Evolutionary conservation across 2,329 filamentous ascomycete species (phyloP), one percentile per base, ranked within the genome.

Genomic region (Penicillium palitans): DNA sequence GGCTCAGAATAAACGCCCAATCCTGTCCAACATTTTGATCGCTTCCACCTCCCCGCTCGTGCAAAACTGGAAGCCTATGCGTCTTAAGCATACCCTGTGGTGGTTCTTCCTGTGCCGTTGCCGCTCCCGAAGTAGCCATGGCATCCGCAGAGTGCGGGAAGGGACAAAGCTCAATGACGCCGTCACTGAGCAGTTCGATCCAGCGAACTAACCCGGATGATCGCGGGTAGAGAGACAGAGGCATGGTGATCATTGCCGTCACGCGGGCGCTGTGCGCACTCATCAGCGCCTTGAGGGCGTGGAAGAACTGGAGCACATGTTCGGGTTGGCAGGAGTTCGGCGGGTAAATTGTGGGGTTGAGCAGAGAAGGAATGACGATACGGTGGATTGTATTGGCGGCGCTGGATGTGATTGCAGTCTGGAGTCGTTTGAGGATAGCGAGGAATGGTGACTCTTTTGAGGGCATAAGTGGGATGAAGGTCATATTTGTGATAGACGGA

Each of bases 1-100:
- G 83, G 73, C 91, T 96, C 52, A 99, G 78, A 60, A 87, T 93
- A 74, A 99, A 99, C 5, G 92, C 92, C 75, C 96, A 84, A 75
- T 97, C 92, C 69, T 96, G 90, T 25, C 90, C 87, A 54, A 88
- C 83, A 61, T 86, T 87, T 58, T 84, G 84, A 40, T 84, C 83
- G 10, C 86, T 88, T 15, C 91, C 91, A 2, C 92, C 92, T 2
- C 95, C 93, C 65, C 90, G 91, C 72, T 98, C 93, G 59, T 96
- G 90, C 64, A 91, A 88, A 0, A 96, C 81, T 0, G 95, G 93
- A 37, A 98, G 76, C 54, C 88, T 88, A 73, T 96, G 91, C 0
- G 96, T 85, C 61, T 87, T 90, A 19, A 98, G 78, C 75, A 98
- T 85, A 1, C 95, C 95, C 71, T 98, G 93, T 1, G 90, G 87